Conservation (phyloP, 2,329 filamentous ascomycete species). For the Fusarium cicatricum region DNA sequence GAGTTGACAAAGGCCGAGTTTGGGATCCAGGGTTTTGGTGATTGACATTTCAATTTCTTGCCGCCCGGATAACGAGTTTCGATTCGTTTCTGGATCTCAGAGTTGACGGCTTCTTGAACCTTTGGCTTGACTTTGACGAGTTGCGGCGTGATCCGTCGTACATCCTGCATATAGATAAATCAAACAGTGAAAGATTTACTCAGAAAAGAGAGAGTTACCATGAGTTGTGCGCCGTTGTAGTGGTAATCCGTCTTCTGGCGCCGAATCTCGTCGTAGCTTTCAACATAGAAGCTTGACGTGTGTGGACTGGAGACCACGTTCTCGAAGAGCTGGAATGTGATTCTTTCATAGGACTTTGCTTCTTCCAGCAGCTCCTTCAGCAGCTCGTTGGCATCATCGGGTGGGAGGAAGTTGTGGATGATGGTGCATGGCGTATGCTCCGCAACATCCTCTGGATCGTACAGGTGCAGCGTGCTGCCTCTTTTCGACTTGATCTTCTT, state of each 20-base stretch:
- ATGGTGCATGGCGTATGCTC: slow-evolving; percentile 89
- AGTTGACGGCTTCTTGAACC: slow-evolving; percentile 80
- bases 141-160: slow-evolving; percentile 78
- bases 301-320: slow-evolving; percentile 86
- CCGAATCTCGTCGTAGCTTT: slow-evolving; percentile 72
- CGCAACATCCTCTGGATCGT: slow-evolving; percentile 81
- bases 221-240: slow-evolving; percentile 82
- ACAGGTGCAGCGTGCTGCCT: slow-evolving; percentile 85
- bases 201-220: slow-evolving; percentile 51
- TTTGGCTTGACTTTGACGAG: slow-evolving; percentile 73
- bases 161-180: slow-evolving; percentile 59
- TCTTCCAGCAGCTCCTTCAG: slow-evolving; percentile 80
- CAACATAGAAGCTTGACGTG: slow-evolving; percentile 84
- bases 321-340: slow-evolving; percentile 87
- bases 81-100: slow-evolving; percentile 77
- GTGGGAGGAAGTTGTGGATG: slow-evolving; percentile 86
- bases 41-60: slow-evolving; percentile 81
- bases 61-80: slow-evolving; percentile 70
- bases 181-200: neutral
- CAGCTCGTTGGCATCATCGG: slow-evolving; percentile 75
- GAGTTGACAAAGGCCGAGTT: slow-evolving; percentile 97
- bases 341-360: slow-evolving; percentile 72
- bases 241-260: slow-evolving; percentile 81
- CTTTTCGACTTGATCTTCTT: slow-evolving; percentile 72
- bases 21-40: slow-evolving; percentile 75